phyloP scores from a whole-genome alignment of 2,329 filamentous ascomycete species.

The Beauveria bassiana region DNA sequence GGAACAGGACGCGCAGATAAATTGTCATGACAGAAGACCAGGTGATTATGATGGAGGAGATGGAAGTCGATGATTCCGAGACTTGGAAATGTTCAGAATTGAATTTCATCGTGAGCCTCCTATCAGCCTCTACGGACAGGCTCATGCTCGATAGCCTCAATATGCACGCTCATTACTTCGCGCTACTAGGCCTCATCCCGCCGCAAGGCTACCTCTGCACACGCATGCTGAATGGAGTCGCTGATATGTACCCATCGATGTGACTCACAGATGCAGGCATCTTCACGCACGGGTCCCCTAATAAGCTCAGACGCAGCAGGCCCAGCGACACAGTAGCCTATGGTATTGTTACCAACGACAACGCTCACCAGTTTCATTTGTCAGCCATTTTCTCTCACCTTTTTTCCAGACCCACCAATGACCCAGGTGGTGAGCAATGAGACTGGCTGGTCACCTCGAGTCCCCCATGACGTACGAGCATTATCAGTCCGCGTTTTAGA shows the following conservation, averaged over 20 bases:
- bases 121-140: no score
- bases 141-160: neutral
- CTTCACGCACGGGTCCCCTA: neutral
- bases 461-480: no score
- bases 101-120: no score
- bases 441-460: no score
- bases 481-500: no score
- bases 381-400: neutral
- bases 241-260: neutral
- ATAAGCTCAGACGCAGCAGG: neutral
- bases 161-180: neutral
- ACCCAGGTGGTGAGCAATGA: no score
- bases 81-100: no score
- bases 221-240: neutral
- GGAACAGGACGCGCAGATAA: no score
- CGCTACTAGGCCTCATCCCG: neutral
- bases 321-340: neutral
- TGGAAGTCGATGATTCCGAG: no score
- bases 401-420: no score
- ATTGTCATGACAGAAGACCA: no score
- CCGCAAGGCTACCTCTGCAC: slow-evolving; percentile 6
- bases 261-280: slow-evolving; percentile 1
- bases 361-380: neutral
- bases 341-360: neutral
- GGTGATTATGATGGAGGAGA: no score